Evolutionary conservation across 1,139 yeast species (phyloP).

Genomic region (Groenewaldozyma auringiensis): DNA sequence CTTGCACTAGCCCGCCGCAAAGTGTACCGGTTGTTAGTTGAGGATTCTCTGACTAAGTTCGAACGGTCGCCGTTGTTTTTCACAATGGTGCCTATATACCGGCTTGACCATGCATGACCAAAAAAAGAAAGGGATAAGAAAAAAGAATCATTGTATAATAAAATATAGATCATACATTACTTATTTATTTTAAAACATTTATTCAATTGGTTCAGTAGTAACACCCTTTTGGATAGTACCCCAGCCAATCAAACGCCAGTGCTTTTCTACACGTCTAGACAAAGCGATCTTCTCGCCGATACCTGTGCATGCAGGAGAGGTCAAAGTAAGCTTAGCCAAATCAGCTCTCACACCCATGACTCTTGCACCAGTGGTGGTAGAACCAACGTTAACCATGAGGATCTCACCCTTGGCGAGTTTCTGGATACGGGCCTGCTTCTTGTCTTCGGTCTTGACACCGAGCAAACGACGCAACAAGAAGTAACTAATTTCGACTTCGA

Average conservation of each 20-base stretch:
- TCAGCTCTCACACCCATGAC: constrained; percentile 98
- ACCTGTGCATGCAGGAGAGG: constrained; percentile 98
- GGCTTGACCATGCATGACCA: constrained; percentile 7
- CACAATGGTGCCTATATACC: constrained; percentile 24
- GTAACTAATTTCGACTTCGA: constrained; percentile 95
- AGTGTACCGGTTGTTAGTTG: constrained; percentile 56
- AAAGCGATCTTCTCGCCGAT: constrained; percentile 96
- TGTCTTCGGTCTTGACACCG: constrained; percentile 98
- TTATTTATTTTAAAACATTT: constrained; percentile 1
- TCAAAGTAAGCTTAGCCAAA: constrained; percentile 95
- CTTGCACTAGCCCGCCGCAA: constrained; percentile 40
- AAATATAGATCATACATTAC: no score
- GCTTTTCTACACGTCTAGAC: constrained; percentile 98
- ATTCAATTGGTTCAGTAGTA: constrained; percentile 23
- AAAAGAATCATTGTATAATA: no score
- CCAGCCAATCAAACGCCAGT: constrained; percentile 99
- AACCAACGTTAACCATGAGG: constrained; percentile 97
- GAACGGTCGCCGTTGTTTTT: constrained; percentile 5
- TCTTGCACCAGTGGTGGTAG: constrained; percentile 99
- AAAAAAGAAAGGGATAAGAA: background rate
- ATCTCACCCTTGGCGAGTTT: constrained; percentile 92
- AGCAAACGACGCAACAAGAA: constrained; percentile 92
- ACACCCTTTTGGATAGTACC: constrained; percentile 95
- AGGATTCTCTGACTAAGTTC: constrained; percentile 69
- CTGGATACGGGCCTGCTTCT: constrained; percentile 93